Evolutionary conservation across 2,329 filamentous ascomycete genomes (phyloP), one percentile per base, ranked within the genome.

Genomic region (Talaromyces sp.): DNA sequence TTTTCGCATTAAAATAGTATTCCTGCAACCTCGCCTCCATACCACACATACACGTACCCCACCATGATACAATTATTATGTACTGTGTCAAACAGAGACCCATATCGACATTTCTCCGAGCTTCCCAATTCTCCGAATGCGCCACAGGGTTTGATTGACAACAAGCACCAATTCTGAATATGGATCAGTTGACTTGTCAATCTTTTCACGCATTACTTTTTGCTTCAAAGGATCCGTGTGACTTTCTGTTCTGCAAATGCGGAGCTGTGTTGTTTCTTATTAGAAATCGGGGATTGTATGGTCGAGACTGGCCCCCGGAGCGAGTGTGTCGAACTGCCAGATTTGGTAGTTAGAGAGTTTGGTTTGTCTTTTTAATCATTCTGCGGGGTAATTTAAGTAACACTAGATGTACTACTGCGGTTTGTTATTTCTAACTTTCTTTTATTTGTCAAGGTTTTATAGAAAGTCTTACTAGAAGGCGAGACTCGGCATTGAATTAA

Each of bases 51-150:
- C 32, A 35, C 13, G 2, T 35, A 35, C 11, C 32, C 32, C 32
- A 35, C 32, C 13, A 14, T n/a, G n/a, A n/a, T n/a, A n/a, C 17
- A 1, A 17, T 14, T 38, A 17, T 6, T 46, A 3, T 38, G 14
- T 38, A 17, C n/a, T n/a, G n/a, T n/a, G n/a, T 17, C 14, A 38
- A 2, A 14, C 1, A n/a, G 13, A 46, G n/a, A 46, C 43, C 43
- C n/a, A 24, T 24, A 46, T 46, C 9, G 19, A 46, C 43, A 46
- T 46, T 46, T 46, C 43, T 46, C 43, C 43, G 43, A 46, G 43
- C 4, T 11, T 17, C 35, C 7, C 43, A 46, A 46, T 46, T 46
- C 43, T 46, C 43, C 43, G 43, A 46, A 21, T n/a, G n/a, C n/a
- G 26, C 26, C 26, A 27, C 32, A 8, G 14, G 32, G 4, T 2